These are phyloP conservation scores for Strobilomyces confusus DNA, from an alignment of 768 basidiomycete genomes.

Conservation along the genomic window DNA sequence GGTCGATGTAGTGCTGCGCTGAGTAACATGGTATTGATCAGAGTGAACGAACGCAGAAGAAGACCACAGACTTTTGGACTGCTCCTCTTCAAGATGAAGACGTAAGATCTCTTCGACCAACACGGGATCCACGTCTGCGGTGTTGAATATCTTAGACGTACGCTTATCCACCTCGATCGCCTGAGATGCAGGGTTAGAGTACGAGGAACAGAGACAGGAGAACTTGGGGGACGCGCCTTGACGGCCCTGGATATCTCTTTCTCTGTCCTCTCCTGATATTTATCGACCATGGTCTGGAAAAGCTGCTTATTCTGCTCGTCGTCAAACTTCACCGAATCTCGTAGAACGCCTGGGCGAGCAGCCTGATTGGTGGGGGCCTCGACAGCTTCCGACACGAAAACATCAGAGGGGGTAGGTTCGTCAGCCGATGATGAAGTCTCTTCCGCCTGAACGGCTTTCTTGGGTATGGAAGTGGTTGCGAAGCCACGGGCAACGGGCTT, in stretches of 20 bases:
- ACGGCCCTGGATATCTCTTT: conserved; percentile 71
- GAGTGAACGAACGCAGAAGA: not conserved
- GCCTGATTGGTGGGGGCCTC: conserved; percentile 7
- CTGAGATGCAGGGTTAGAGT: conserved; percentile 27
- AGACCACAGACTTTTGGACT: conserved; percentile 27
- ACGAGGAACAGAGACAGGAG: not conserved
- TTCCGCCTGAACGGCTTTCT: conserved; percentile 49
- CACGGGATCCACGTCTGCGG: conserved; percentile 56
- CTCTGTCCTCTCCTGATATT: conserved; percentile 82
- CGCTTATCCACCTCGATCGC: conserved; percentile 80
- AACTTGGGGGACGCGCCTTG: conserved; percentile 47
- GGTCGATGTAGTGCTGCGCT: conserved; percentile 35
- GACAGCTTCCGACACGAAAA: conserved; percentile 3
- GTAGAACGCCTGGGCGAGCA: conserved; percentile 4
- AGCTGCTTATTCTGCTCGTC: conserved; percentile 46
- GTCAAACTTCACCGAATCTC: conserved; percentile 28
- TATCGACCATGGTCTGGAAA: conserved; percentile 74
- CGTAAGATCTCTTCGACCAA: conserved; percentile 59
- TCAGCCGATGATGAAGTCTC: conserved; percentile 19
- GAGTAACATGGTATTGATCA: not conserved
- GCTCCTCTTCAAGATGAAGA: conserved; percentile 39
- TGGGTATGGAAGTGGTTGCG: conserved; percentile 78
- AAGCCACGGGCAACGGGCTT: conserved; percentile 75
- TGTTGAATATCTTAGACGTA: conserved; percentile 57
- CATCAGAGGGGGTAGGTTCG: conserved; percentile 2